Base-by-base conservation (phyloP, 2,329 filamentous ascomycete species). In the Chaetoscypha palmicola region DNA sequence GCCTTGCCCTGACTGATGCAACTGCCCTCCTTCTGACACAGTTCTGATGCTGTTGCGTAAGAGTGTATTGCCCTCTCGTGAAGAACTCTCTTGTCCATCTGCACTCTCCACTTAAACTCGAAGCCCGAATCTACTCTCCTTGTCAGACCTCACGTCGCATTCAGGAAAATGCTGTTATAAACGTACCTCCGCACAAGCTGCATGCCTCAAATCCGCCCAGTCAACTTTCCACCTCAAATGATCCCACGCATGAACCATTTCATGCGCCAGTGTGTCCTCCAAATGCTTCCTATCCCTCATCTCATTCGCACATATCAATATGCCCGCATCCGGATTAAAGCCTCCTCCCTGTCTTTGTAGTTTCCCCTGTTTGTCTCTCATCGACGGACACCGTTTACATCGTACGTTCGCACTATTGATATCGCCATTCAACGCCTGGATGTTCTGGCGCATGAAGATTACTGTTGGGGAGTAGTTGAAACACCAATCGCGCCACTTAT, bases 241-340 rank as follows among this genome's bases (percentile, higher is more conserved):
- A 63, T 98, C 92, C 73, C 89, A 97, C 1, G 90, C 90, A 64
- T 98, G 92, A 41, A 98, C 85, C 88, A 98, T 94, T 69, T 98
- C 92, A 66, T 98, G 92, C 21, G 90, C 83, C 59, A 98, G 71
- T 9, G 90, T 95, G 64, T 98, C 92, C 68, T 98, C 92, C 55
- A 95, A 65, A 62, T 95, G 88, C 23, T 81, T 81, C 45, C 80
- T 71, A 61, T 88, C 81, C 47, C 83, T 73, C 61, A 97, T 78
- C 66, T 92, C 83, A 66, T 98, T 98, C 40, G 92, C 88, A 66
- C 92, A 98, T 17, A 98, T 73, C 60, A 94, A 63, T 51, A 98
- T 96, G 28, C 92, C 92, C 62, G 89, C 85, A 39, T 84, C 74
- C 1, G 89, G 81, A 62, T 83, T 83, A 63, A 97, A 97, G 1